phyloP scores from a whole-genome alignment of 352 stramenopile genomes.

The Globisporangium abappressorium region DNA sequence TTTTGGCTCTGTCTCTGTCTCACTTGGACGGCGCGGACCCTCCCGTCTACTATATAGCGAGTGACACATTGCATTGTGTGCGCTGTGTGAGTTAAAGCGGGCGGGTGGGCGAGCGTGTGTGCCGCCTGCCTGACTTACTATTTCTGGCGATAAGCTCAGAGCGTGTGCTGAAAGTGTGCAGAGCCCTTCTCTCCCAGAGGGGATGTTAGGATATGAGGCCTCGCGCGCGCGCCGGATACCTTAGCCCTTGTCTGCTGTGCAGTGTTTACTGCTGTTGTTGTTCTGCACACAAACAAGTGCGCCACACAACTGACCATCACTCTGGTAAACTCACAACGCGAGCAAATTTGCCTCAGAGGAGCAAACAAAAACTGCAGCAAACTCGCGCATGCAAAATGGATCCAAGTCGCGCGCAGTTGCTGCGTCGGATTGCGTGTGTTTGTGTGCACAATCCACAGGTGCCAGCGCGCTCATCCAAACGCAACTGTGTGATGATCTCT shows the following conservation, averaged over 20 bases:
- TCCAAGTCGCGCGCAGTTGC: not conserved
- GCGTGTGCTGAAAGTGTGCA: not conserved
- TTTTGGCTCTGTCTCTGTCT: not conserved
- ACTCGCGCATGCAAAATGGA: not conserved
- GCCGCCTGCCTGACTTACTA: not conserved
- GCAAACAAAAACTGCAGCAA: not conserved
- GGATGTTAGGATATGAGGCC: not conserved
- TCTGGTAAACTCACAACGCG: not conserved
- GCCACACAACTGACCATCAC: not conserved
- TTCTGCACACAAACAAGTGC: not conserved
- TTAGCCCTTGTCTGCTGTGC: not conserved
- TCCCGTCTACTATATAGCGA: not conserved
- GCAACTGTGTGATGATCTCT: not conserved
- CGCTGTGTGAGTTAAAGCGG: not conserved
- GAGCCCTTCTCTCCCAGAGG: conserved; percentile 1
- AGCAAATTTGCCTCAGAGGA: not conserved
- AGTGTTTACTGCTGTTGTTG: not conserved
- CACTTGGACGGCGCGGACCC: not conserved
- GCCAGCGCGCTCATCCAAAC: not conserved
- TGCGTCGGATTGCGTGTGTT: not conserved
- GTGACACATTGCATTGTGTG: not conserved
- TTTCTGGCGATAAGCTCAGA: conserved; percentile 18
- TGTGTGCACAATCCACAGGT: not conserved
- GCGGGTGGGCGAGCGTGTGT: not conserved
- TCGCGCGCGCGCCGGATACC: not conserved